Evolutionary conservation across 257 asterid species (phyloP), one percentile per base, ranked within the genome.

Genomic region (Perilla frutescens): DNA sequence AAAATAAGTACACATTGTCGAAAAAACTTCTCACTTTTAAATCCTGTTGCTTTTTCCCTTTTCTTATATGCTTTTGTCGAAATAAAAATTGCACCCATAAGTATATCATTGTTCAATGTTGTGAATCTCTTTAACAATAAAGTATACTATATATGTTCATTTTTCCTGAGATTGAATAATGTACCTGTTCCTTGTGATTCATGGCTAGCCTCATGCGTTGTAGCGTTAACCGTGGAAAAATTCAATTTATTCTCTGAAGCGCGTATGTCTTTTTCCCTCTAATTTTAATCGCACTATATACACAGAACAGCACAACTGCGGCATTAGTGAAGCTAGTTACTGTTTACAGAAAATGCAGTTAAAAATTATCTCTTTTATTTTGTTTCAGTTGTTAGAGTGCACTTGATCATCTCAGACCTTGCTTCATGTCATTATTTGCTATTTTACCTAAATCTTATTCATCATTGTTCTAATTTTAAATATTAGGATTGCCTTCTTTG

Each of bases 401-500:
- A 54, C 62, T 71, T 60, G 39, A 71, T 70, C 58, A 49, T 65
- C 55, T n/a, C n/a, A n/a, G 47, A 9, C 70, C 8, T 76, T 41
- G 20, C 70, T 36, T 51, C 68, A 44, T 51, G 31, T 29, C 62
- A n/a, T 65, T 39, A 12, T 40, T 50, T 45, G 9, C 55, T 54
- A 41, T 63, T 15, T 20, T 56, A 64, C 32, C 14, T 8, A 63
- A 43, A 77, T 77, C 84, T n/a, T n/a, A n/a, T 66, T 36, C 45
- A 14, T 74, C 54, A 66, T 79, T 79, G 72, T 79, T 83, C 87
- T 83, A 81, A 81, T 81, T 76, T 77, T 77, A 79, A 83, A 83
- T 85, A 82, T 87, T 86, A 95, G 99, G 99, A 95, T 81, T 95
- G 99, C 93, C 96, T 92, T 89, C 99, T 95, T 87, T 95, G 99